A percentile compares a stretch with the other conserved stretches of the same genome.
phyloP scores from a whole-genome alignment of 805 yeast genomes.

The Ogataea pilisensis region DNA sequence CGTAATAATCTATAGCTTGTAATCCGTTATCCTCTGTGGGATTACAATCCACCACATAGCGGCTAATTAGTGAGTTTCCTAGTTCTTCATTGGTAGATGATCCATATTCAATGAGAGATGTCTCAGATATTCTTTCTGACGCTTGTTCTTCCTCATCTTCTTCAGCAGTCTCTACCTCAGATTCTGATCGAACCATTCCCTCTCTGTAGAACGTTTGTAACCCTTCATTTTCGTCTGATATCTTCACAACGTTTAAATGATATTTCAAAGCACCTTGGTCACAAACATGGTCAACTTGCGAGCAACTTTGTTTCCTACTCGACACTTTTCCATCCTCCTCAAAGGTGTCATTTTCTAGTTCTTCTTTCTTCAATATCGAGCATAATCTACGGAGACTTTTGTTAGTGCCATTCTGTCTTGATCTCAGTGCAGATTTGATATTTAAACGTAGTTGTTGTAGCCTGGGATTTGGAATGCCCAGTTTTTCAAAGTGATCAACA shows the following conservation, averaged over 20 bases:
- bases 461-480: slow-evolving; percentile 2
- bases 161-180: neutral
- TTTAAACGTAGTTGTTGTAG: neutral
- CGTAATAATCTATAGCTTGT: neutral
- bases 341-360: too few species aligned
- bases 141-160: neutral
- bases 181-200: neutral
- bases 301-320: too few species aligned
- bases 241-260: neutral
- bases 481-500: slow-evolving; percentile 10
- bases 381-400: neutral
- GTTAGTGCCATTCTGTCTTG: neutral
- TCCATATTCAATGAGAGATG: neutral
- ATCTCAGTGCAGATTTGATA: neutral
- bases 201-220: neutral
- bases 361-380: neutral
- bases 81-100: neutral
- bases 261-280: too few species aligned
- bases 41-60: neutral
- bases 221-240: neutral
- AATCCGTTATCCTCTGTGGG: neutral
- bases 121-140: neutral
- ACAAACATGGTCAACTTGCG: too few species aligned
- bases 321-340: too few species aligned
- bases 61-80: neutral